phyloP scores from a whole-genome alignment of 2,329 filamentous ascomycete species.

The Aspergillus hiratsukae region DNA sequence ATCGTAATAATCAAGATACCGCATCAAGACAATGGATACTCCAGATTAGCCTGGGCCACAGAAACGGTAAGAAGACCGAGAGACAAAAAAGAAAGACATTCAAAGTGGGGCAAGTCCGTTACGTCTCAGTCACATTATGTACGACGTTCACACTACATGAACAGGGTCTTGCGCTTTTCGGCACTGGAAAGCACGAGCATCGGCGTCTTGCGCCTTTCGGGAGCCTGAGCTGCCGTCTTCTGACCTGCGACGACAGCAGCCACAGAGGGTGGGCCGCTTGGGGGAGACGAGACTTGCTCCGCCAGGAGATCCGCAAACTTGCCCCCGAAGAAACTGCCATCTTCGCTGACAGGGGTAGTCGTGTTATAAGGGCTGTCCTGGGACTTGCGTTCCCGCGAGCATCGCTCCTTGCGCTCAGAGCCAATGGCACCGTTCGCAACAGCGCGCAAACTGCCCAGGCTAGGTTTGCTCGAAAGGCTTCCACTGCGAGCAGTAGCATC shows the following conservation, averaged over 20 bases:
- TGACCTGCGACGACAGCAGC: constrained; percentile 44
- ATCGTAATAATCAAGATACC: not conserved
- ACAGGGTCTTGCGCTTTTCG: constrained; percentile 79
- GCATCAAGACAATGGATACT: not conserved
- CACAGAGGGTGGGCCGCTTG: constrained; percentile 31
- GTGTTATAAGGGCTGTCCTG: constrained; percentile 51
- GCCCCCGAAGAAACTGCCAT: constrained; percentile 52
- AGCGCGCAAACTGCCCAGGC: constrained; percentile 69
- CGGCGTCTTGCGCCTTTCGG: constrained; percentile 71
- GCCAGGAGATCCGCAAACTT: constrained; percentile 49
- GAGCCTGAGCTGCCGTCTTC: constrained; percentile 53
- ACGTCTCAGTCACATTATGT: constrained; percentile 34
- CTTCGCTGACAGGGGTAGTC: constrained; percentile 64
- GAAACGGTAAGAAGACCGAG: constrained; percentile 1
- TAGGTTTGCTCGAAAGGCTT: constrained; percentile 72
- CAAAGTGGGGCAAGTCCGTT: constrained; percentile 16
- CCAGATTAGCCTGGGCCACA: not conserved
- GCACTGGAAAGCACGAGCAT: constrained; percentile 83
- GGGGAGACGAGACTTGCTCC: constrained; percentile 32
- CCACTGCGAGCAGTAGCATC: constrained; percentile 71
- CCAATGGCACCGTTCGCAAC: constrained; percentile 81
- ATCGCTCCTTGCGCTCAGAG: constrained; percentile 73
- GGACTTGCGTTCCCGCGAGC: constrained; percentile 52
- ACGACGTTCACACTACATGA: constrained; percentile 47
- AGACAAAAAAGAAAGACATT: constrained; percentile 22